phyloP scores from a whole-genome alignment of 805 yeast genomes.

The fission yeast (Schizosaccharomyces pombe) region DNA sequence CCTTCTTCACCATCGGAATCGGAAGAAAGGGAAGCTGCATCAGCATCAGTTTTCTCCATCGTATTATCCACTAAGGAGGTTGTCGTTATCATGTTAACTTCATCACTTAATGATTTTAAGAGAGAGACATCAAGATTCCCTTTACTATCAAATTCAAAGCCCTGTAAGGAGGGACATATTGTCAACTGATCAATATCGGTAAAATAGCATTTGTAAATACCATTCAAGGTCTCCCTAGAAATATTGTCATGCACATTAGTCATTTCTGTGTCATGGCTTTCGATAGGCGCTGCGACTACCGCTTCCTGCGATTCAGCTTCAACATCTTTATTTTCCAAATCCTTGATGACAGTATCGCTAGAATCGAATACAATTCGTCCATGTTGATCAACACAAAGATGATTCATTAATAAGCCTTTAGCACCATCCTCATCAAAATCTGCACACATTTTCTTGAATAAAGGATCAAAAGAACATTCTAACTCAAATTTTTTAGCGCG shows the following conservation, averaged over 20 bases:
- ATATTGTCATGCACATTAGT: constrained; percentile 6
- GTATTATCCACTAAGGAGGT: constrained; percentile 15
- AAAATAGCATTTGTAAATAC: constrained; percentile 7
- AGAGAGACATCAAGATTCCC: constrained; percentile 7
- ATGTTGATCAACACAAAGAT: constrained; percentile 23
- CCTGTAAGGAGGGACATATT: constrained; percentile 51
- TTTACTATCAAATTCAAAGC: constrained; percentile 13
- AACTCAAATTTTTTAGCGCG: constrained; percentile 16
- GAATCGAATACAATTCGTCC: constrained; percentile 50
- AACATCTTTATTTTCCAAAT: constrained; percentile 10
- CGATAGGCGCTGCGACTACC: not conserved
- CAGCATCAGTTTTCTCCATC: constrained; percentile 13
- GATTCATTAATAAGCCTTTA: constrained; percentile 24
- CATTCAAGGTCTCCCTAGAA: constrained; percentile 11
- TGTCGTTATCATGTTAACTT: not conserved
- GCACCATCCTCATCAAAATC: constrained; percentile 25
- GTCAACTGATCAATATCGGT: constrained; percentile 9
- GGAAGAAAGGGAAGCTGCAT: constrained; percentile 10
- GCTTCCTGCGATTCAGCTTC: constrained; percentile 13
- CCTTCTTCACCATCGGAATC: constrained; percentile 11
- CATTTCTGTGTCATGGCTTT: constrained; percentile 14
- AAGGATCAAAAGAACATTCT: constrained; percentile 20
- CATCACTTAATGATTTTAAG: constrained; percentile 7
- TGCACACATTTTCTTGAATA: constrained; percentile 21
- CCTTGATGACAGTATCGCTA: constrained; percentile 18